Base-by-base conservation (phyloP, 768 basidiomycete genomes). In the Hortiboletus flavorubellus region DNA sequence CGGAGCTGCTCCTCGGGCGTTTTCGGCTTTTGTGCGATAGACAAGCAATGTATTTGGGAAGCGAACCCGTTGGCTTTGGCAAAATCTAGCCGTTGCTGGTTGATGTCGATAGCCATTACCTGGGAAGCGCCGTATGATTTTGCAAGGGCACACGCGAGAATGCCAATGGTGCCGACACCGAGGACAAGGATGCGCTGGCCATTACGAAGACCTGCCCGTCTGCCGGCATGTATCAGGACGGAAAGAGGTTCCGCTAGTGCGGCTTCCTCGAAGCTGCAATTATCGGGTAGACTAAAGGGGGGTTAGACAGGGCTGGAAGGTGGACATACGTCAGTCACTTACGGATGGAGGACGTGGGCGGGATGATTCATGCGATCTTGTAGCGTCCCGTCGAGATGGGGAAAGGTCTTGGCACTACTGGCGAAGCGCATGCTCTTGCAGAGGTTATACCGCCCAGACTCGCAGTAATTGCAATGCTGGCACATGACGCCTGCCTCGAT, bases 401-500 rank as follows among this genome's bases (percentile, higher is more conserved):
- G 95, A 71, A 87, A 93, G 26, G 90, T 90, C 68, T 94, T 89
- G 42, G 95, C 95, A 55, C 86, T 89, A 58, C 84, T 86, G 61
- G 89, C 89, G 76, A 98, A 98, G 61, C 90, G 83, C 85, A 98
- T 84, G 61, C 78, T 76, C 58, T 86, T 85, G 80, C 95, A 98
- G 55, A 98, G 83, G 75, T 98, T 98, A 76, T 98, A 98, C 21
- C 92, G 82, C 14, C 89, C 90, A 57, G 82, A 77, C 37, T 72
- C 59, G 73, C 91, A 93, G 68, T 78, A 86, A 33, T 76, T 70
- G 73, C 91, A 93, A 40, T 76, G 76, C 53, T 83, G 82, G 75
- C 95, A 98, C 78, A 87, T 85, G 68, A 95, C 84, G 30, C 95
- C 95, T 6, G 91, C 89, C 71, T 98, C 95, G 69, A 98, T 89